Evolutionary conservation across 495 filamentous ascomycete species (phyloP).

Genomic region (Talaromyces wortmannii): DNA sequence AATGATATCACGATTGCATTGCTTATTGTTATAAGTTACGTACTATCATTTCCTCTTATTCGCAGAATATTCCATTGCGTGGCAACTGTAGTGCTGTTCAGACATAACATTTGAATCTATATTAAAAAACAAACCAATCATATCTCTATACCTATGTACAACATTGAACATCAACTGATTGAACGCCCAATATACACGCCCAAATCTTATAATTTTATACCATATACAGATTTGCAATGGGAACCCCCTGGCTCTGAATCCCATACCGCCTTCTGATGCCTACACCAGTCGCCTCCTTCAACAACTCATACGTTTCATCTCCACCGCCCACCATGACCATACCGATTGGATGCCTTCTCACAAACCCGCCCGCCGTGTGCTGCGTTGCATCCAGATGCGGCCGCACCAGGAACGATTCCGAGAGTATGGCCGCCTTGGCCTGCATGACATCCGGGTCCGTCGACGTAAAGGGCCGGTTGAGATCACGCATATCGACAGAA

Average conservation of each 20-base stretch:
- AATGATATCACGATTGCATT: too few species aligned
- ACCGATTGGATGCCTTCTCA: slow-evolving; percentile 64
- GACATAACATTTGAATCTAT: too few species aligned
- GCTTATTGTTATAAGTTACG: too few species aligned
- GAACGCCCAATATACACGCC: not conserved
- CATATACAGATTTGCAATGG: slow-evolving; percentile 75
- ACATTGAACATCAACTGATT: too few species aligned
- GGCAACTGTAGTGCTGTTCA: too few species aligned
- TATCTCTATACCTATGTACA: not conserved
- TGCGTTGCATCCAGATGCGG: slow-evolving; percentile 76
- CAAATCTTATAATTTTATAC: slow-evolving; percentile 29
- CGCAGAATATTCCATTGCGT: too few species aligned
- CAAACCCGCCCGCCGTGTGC: slow-evolving; percentile 61
- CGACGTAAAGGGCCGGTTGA: slow-evolving; percentile 1
- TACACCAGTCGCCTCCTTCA: slow-evolving; percentile 53
- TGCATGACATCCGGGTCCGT: slow-evolving; percentile 9
- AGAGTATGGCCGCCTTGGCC: slow-evolving; percentile 27
- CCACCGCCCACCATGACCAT: slow-evolving; percentile 85
- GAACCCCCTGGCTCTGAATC: slow-evolving; percentile 72
- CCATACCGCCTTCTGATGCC: slow-evolving; percentile 73
- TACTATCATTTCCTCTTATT: too few species aligned
- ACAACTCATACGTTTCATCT: slow-evolving; percentile 55
- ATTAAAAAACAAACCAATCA: too few species aligned
- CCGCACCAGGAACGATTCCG: slow-evolving; percentile 44
- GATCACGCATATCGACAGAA: not conserved